Evolutionary conservation across 2,329 filamentous ascomycete species (phyloP).

Genomic region (Sporothrix brasiliensis): DNA sequence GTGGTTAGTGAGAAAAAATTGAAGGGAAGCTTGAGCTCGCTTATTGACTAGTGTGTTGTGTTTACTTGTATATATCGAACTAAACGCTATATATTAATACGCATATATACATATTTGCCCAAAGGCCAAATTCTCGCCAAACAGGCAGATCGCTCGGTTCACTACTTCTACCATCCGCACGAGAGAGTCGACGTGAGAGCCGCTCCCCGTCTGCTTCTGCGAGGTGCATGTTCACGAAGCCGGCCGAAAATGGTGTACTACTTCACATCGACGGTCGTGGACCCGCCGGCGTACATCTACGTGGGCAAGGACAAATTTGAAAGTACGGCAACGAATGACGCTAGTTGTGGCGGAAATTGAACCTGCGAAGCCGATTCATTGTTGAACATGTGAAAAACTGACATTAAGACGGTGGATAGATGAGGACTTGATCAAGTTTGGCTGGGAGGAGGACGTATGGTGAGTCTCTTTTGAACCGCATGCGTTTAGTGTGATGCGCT

Average conservation of each 20-base stretch:
- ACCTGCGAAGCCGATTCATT: neutral
- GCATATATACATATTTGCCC: constrained; percentile 4
- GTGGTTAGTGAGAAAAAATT: constrained; percentile 29
- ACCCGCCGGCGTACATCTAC: constrained; percentile 85
- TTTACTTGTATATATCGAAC: neutral
- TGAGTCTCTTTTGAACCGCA: constrained; percentile 50
- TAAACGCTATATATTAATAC: neutral
- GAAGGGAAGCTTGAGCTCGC: constrained; percentile 13
- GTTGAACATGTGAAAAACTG: neutral
- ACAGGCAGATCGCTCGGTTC: neutral
- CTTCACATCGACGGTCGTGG: constrained; percentile 82
- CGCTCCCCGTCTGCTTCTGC: neutral
- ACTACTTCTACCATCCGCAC: neutral
- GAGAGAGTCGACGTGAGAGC: constrained; percentile 3
- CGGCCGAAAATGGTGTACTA: constrained; percentile 81
- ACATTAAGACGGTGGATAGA: constrained; percentile 57
- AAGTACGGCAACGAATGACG: constrained; percentile 60
- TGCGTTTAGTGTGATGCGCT: neutral
- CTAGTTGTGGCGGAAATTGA: too few species aligned
- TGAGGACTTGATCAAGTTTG: constrained; percentile 92
- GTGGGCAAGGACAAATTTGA: constrained; percentile 99
- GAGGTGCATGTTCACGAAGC: neutral
- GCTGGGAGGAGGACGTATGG: constrained; percentile 96
- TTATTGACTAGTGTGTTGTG: constrained; percentile 15
- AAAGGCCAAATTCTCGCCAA: constrained; percentile 16